These are phyloP conservation scores for Catharanthus roseus DNA, from an alignment of 257 asterid species.

Conservation along the genomic window DNA sequence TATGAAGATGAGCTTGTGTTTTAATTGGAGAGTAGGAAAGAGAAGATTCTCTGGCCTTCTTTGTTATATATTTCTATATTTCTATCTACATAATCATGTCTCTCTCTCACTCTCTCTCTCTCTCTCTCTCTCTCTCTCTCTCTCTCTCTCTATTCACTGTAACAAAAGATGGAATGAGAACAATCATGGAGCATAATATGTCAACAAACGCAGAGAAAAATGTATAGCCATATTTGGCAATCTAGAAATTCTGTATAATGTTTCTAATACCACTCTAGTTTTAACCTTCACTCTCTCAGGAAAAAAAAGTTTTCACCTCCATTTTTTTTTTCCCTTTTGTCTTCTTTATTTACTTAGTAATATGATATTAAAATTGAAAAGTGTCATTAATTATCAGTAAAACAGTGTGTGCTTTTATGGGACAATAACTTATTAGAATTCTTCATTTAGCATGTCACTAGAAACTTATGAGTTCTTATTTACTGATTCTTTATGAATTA, in stretches of 20 bases:
- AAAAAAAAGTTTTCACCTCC: too few species aligned
- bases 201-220: constrained; percentile 4
- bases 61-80: constrained; percentile 9
- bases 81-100: constrained; percentile 22
- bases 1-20: constrained; percentile 11
- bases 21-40: constrained; percentile 19
- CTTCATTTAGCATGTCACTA: too few species aligned
- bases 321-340: background rate
- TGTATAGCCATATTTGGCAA: constrained; percentile 9
- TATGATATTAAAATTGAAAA: background rate
- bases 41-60: constrained; percentile 13
- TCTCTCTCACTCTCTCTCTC: constrained; percentile 11
- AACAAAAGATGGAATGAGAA: constrained; percentile 18
- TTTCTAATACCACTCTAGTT: too few species aligned
- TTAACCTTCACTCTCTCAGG: background rate
- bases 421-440: too few species aligned
- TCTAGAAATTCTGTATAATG: background rate
- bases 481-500: too few species aligned
- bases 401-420: too few species aligned
- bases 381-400: too few species aligned
- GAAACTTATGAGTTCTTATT: too few species aligned
- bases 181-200: constrained; percentile 6
- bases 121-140: too few species aligned
- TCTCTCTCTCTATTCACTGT: constrained; percentile 9
- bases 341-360: background rate